Percentiles rank a stretch among this genome's conserved stretches.
Conservation (phyloP, 2,329 filamentous ascomycete genomes). For the Calonectria multiphialidica region DNA sequence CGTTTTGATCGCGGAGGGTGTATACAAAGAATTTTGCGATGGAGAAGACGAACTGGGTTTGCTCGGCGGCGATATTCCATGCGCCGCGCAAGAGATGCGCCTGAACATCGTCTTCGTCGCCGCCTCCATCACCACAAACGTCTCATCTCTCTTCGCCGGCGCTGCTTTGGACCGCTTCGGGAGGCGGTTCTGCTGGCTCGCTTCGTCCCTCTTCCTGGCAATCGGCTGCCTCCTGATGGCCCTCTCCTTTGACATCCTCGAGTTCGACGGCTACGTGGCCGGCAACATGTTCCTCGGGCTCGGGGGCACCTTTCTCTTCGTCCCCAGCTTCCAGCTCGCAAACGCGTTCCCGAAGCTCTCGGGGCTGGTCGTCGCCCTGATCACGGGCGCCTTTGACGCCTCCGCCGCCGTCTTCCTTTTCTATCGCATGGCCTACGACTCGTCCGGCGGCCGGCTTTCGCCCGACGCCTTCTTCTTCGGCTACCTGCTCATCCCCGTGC, state of each 20-base stretch:
- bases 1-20: constrained; percentile 78
- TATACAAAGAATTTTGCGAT: constrained; percentile 74
- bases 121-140: constrained; percentile 87
- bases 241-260: constrained; percentile 70
- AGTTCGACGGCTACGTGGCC: constrained; percentile 78
- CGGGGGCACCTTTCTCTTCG: constrained; percentile 84
- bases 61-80: constrained; percentile 47
- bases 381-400: constrained; percentile 86
- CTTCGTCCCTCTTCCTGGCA: constrained; percentile 76
- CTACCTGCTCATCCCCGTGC: constrained; percentile 50
- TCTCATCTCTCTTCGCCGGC: constrained; percentile 85
- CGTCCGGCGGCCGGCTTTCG: constrained; percentile 54
- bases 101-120: constrained; percentile 93
- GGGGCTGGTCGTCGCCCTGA: constrained; percentile 79
- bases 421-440: constrained; percentile 78
- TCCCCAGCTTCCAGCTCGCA: constrained; percentile 84
- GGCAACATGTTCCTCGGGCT: constrained; percentile 82
- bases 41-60: constrained; percentile 30
- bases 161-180: constrained; percentile 86
- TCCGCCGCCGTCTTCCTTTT: constrained; percentile 82
- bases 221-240: constrained; percentile 79
- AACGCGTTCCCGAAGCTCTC: constrained; percentile 83
- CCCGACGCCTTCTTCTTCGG: constrained; percentile 56
- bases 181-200: constrained; percentile 79
- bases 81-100: constrained; percentile 63